These are phyloP conservation scores for Sphagnum contortum DNA, from an alignment of 225 moss, liverwort and hornwort species.

Conservation along the genomic window DNA sequence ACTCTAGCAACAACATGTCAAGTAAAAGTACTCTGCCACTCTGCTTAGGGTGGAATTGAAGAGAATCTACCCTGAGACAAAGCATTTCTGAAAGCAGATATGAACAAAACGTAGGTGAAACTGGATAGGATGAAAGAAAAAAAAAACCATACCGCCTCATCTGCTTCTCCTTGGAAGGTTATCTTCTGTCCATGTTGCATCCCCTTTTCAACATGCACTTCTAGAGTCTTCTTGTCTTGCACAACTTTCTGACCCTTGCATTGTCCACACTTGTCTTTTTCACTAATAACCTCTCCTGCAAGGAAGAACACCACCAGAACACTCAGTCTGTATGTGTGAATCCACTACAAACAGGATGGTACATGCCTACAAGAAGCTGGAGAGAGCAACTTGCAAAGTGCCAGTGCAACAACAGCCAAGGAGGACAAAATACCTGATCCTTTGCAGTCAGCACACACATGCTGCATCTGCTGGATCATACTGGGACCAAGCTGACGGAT, in stretches of 20 bases:
- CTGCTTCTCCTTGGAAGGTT: constrained; percentile 89
- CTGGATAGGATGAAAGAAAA: background rate
- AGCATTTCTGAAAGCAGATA: background rate
- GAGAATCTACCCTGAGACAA: background rate
- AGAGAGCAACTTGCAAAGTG: no score
- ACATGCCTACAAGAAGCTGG: no score
- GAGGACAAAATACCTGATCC: constrained; percentile 42
- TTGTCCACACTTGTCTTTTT: constrained; percentile 88
- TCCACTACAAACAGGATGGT: no score
- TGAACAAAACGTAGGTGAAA: background rate
- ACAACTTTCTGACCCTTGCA: constrained; percentile 89
- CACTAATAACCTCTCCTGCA: constrained; percentile 72
- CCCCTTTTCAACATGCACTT: constrained; percentile 94
- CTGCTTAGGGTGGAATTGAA: no score
- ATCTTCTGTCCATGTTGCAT: constrained; percentile 81
- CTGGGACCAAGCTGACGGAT: constrained; percentile 79
- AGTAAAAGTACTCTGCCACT: no score
- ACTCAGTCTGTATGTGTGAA: no score
- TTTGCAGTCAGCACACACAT: constrained; percentile 73
- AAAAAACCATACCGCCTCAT: constrained; percentile 61
- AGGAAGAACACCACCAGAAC: no score
- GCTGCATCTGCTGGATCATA: constrained; percentile 98
- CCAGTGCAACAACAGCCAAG: no score
- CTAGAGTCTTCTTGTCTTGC: constrained; percentile 88
- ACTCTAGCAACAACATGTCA: background rate